Percentiles rank a stretch among this genome's conserved stretches.
Conservation (phyloP, 2,329 filamentous ascomycete species). For the Neonectria punicea region DNA sequence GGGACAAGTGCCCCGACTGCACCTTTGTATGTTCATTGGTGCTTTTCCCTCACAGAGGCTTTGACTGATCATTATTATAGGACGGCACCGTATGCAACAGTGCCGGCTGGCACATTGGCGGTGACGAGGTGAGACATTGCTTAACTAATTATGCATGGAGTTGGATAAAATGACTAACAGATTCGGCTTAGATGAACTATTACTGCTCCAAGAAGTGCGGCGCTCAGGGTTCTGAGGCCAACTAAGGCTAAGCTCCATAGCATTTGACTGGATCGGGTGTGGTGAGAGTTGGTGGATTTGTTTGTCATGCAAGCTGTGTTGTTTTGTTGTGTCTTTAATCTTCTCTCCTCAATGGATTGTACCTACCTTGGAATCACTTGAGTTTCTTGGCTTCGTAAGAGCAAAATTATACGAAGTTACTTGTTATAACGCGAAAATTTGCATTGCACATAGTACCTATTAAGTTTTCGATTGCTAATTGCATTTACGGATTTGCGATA, state of each 20-base stretch:
- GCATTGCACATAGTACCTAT: background rate
- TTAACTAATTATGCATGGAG: background rate
- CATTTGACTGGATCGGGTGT: background rate
- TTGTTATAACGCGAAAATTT: background rate
- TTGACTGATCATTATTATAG: background rate
- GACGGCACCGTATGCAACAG: constrained; percentile 28
- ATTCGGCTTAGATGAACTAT: constrained; percentile 14
- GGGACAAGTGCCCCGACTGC: constrained; percentile 33
- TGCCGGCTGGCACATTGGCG: constrained; percentile 31
- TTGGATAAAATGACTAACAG: background rate
- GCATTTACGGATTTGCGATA: background rate
- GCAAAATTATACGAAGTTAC: background rate
- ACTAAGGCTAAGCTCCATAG: background rate
- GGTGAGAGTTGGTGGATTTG: background rate
- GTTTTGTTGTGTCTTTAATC: background rate
- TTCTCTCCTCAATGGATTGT: background rate
- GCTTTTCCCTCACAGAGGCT: accelerated
- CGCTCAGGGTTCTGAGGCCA: constrained; percentile 20
- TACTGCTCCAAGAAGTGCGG: constrained; percentile 22
- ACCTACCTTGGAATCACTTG: background rate
- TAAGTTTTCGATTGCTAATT: background rate
- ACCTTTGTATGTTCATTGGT: constrained; percentile 3
- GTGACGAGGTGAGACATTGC: constrained; percentile 29
- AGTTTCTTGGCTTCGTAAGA: background rate
- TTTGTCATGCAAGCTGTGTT: background rate